Evolutionary conservation across 1,139 yeast genomes (phyloP), one percentile per base, ranked within the genome.

Genomic region (Hanseniaspora uvarum): DNA sequence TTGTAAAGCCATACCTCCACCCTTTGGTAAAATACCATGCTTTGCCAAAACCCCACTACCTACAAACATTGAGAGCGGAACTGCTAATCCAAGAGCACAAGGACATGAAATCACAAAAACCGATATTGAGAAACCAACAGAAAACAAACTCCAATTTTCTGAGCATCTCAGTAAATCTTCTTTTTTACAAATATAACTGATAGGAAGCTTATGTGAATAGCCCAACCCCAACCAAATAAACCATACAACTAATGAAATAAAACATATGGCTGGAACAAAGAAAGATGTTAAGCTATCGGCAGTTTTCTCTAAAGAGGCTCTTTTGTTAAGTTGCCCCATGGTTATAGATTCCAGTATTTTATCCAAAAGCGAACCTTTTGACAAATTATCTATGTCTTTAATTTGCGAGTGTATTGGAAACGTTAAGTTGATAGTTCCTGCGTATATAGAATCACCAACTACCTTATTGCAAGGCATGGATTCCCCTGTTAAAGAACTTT

Each of bases 81-180:
- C 95, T 16, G 95, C 95, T 46, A 87, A 72, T 5, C 95, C 95
- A 48, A 86, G 74, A 1, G 95, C 95, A 73, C 95, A 87, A 0
- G 96, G 96, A 66, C 95, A 87, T 0, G 95, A 95, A 48, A 87
- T 88, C 8, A 81, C 94, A 69, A 85, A 83, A 5, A 85, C 92
- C 0, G 92, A 78, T 59, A 84, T 81, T 0, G 89, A 79, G 67
- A 84, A 84, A 59, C 83, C 82, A 56, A 84, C 70, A 0, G 89
- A 80, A 89, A 92, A 84, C 18, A 83, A 78, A 0, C 77, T 69
- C 88, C 89, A 83, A 55, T 76, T 75, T 61, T 82, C 86, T 1
- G 47, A 34, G 16, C 52, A 41, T 4, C 19, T 47, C 12, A n/a
- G 16, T 47, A 82, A 68, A 58, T 83, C 82, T 10, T 63, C 54